Evolutionary conservation across 2,329 filamentous ascomycete genomes (phyloP), one percentile per base, ranked within the genome.

Genomic region (Penicillium sp.): DNA sequence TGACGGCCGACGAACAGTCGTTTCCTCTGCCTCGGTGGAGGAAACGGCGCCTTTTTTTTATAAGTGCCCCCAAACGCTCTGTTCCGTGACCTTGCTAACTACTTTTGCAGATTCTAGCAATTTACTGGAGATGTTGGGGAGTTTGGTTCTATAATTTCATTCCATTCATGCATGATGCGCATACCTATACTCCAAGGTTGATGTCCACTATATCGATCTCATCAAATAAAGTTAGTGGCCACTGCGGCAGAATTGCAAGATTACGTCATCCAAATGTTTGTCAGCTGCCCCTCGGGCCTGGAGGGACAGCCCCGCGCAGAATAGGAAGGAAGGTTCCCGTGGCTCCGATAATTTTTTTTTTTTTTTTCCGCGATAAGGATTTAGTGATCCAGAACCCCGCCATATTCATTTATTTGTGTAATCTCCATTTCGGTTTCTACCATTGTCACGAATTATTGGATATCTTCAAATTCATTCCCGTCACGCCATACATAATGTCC

Each of bases 41-140:
- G 63, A 60, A 61, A 57, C 63, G 68, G 65, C 61, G 45, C 63
- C 61, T 72, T 73, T 49, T 72, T 73, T 68, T 68, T 70, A 75
- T 75, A 75, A 72, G 72, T 75, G 36, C 52, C 64, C 64, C 42
- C 10, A 16, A 50, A 27, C 7, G 19, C 3, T 23, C 8, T 27
- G 5, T 41, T 44, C 8, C 16, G 11, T 26, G 19, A 56, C 51
- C 36, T 58, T 35, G 58, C 66, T 72, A 71, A 74, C 71, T 73
- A 66, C 65, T 34, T 19, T 16, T 35, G 29, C 50, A 61, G 51
- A 27, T 49, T 23, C 14, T 10, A 4, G 14, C 5, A 16, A 14
- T 36, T 3, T 8, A 19, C 13, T 18, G 35, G 35, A 40, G n/a
- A 14, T 26, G 26, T 11, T 35, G 23, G 23, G 5, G 23, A 5